Conservation (phyloP, 768 basidiomycete species). For the Holtermanniella nyarrowii region DNA sequence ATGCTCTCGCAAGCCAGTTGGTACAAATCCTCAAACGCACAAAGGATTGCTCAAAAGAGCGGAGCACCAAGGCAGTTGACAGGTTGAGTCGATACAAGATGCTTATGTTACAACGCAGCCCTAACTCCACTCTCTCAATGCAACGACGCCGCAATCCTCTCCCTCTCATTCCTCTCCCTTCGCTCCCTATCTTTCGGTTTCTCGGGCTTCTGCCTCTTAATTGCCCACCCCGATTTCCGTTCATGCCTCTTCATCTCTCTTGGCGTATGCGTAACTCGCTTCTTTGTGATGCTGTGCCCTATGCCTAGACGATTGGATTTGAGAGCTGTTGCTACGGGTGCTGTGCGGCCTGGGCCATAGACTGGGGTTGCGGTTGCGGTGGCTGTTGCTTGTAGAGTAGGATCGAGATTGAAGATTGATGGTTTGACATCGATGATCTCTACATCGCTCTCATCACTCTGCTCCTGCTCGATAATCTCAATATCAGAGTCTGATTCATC, state of each 20-base stretch:
- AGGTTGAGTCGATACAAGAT: no score
- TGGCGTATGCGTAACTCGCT: constrained; percentile 25
- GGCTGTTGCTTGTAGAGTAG: constrained; percentile 4
- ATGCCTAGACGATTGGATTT: constrained; percentile 31
- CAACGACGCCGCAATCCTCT: constrained; percentile 3
- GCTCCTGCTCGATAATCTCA: not conserved
- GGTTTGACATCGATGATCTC: constrained; percentile 3
- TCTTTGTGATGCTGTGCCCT: constrained; percentile 16
- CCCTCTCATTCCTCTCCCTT: constrained; percentile 29
- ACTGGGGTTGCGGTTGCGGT: no score
- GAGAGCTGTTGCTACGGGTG: constrained; percentile 27
- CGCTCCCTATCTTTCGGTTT: constrained; percentile 20
- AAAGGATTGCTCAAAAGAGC: no score
- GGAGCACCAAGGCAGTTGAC: no score
- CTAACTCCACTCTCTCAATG: no score
- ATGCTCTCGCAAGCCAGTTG: no score
- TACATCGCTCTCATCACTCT: not conserved
- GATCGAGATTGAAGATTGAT: constrained; percentile 14
- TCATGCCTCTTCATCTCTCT: constrained; percentile 22
- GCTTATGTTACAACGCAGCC: no score
- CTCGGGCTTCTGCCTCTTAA: not conserved
- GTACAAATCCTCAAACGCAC: no score
- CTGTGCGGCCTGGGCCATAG: constrained; percentile 29
- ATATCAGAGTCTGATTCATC: not conserved
- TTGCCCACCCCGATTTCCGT: constrained; percentile 10